Percentiles rank a stretch among this genome's conserved stretches.
These are phyloP conservation scores for Eimeria acervulina DNA, from an alignment of 169 alveolate genomes.

Conservation along the genomic window DNA sequence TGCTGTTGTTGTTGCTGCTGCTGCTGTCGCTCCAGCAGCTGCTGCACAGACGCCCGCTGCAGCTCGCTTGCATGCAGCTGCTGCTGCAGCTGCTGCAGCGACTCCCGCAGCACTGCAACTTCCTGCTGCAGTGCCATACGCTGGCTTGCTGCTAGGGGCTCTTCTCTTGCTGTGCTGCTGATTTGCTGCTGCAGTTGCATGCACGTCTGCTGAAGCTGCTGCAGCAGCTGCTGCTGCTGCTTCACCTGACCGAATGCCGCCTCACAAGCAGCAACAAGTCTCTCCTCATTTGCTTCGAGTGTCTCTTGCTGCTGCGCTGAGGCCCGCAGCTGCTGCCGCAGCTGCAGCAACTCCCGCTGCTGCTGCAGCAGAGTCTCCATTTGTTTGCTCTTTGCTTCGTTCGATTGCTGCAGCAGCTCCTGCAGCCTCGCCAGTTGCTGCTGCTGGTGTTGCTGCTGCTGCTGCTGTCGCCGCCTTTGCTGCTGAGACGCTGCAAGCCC, in stretches of 20 bases:
- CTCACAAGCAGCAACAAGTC: conserved; percentile 49
- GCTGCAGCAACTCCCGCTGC: conserved; percentile 71
- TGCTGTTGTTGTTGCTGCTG: conserved; percentile 86
- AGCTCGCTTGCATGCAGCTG: conserved; percentile 62
- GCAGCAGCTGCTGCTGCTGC: conserved; percentile 78
- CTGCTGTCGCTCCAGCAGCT: conserved; percentile 19
- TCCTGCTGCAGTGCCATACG: conserved; percentile 65
- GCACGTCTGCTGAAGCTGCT: conserved; percentile 63
- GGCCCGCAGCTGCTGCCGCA: conserved; percentile 61
- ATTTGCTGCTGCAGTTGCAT: conserved; percentile 64
- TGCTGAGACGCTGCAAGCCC: conserved; percentile 15
- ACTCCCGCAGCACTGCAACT: conserved; percentile 43
- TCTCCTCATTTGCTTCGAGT: conserved; percentile 43
- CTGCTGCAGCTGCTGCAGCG: conserved; percentile 76
- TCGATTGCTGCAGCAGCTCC: conserved; percentile 75
- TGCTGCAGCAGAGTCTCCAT: conserved; percentile 77
- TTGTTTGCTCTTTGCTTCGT: conserved; percentile 41
- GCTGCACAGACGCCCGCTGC: conserved; percentile 60
- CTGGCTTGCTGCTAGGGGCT: conserved; percentile 6
- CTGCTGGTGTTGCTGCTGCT: conserved; percentile 53
- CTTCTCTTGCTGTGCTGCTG: conserved; percentile 5
- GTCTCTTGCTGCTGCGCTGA: conserved; percentile 52
- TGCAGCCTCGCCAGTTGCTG: conserved; percentile 61
- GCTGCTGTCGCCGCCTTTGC: neutral
- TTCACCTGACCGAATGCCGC: conserved; percentile 60